Evolutionary conservation across 2,329 filamentous ascomycete species (phyloP).

Genomic region (Exophiala alcalophila): DNA sequence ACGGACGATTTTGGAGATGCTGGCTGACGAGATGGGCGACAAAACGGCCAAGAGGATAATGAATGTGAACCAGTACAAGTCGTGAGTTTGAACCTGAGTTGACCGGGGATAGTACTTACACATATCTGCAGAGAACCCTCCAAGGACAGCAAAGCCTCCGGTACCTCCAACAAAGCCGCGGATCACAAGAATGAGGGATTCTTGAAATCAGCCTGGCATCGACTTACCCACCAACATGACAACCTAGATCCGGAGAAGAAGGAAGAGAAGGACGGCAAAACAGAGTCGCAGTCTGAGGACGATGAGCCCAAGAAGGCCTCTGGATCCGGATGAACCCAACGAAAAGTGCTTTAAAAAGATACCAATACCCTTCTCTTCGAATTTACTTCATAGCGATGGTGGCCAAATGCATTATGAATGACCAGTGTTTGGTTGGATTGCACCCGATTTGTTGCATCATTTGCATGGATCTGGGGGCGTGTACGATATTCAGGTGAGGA

Average conservation of each 20-base stretch:
- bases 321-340: slow-evolving; percentile 35
- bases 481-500: too few species aligned
- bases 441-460: too few species aligned
- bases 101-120: slow-evolving; percentile 12
- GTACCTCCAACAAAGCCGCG: slow-evolving; percentile 28
- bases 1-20: slow-evolving; percentile 87
- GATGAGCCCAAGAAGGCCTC: slow-evolving; percentile 42
- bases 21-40: slow-evolving; percentile 94
- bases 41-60: slow-evolving; percentile 89
- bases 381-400: slow-evolving; percentile 26
- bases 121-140: slow-evolving; percentile 13
- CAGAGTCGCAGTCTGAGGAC: slow-evolving; percentile 27
- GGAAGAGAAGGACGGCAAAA: slow-evolving; percentile 31
- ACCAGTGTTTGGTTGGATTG: too few species aligned
- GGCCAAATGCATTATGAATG: too few species aligned
- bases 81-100: slow-evolving; percentile 43
- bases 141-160: slow-evolving; percentile 16
- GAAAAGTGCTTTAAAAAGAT: neutral
- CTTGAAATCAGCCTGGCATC: slow-evolving; percentile 90
- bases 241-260: slow-evolving; percentile 34
- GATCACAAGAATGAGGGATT: slow-evolving; percentile 80
- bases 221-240: slow-evolving; percentile 69
- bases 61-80: slow-evolving; percentile 63
- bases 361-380: slow-evolving; percentile 8
- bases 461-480: too few species aligned